phyloP scores from a whole-genome alignment of 495 filamentous ascomycete species.

The Aspergillus hancockii region DNA sequence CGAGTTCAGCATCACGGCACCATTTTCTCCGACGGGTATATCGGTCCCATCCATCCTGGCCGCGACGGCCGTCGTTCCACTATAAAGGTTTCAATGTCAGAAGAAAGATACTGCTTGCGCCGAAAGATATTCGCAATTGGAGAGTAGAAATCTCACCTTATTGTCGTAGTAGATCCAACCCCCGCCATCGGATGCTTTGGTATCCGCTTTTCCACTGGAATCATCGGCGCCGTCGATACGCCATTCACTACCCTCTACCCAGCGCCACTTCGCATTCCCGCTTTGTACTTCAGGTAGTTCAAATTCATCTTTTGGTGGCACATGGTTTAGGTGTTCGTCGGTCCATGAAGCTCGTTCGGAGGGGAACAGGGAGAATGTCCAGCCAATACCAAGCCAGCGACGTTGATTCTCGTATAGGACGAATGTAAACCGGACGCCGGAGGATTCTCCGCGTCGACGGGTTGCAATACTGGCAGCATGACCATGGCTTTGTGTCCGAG shows the following conservation, averaged over 20 bases:
- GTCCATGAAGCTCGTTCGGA: slow-evolving; percentile 92
- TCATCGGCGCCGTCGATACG: slow-evolving; percentile 74
- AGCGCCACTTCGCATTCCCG: slow-evolving; percentile 81
- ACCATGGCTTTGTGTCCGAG: slow-evolving; percentile 42
- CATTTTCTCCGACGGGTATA: slow-evolving; percentile 95
- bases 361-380: slow-evolving; percentile 86
- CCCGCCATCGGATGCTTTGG: slow-evolving; percentile 56
- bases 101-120: neutral
- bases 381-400: slow-evolving; percentile 91
- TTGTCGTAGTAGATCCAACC: slow-evolving; percentile 99
- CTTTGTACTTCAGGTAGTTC: slow-evolving; percentile 83
- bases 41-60: slow-evolving; percentile 88
- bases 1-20: slow-evolving; percentile 93
- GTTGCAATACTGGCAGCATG: slow-evolving; percentile 48
- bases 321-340: slow-evolving; percentile 86
- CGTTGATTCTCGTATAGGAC: slow-evolving; percentile 96
- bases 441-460: slow-evolving; percentile 55
- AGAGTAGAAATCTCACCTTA: slow-evolving; percentile 60
- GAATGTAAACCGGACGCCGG: slow-evolving; percentile 92
- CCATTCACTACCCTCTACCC: slow-evolving; percentile 85
- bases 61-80: slow-evolving; percentile 91
- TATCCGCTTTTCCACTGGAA: slow-evolving; percentile 34
- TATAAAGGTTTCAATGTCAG: slow-evolving; percentile 31
- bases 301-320: slow-evolving; percentile 77
- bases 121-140: neutral